Evolutionary conservation across 2,329 filamentous ascomycete species (phyloP), one percentile per base, ranked within the genome.

Genomic region (Colletotrichum phormii): DNA sequence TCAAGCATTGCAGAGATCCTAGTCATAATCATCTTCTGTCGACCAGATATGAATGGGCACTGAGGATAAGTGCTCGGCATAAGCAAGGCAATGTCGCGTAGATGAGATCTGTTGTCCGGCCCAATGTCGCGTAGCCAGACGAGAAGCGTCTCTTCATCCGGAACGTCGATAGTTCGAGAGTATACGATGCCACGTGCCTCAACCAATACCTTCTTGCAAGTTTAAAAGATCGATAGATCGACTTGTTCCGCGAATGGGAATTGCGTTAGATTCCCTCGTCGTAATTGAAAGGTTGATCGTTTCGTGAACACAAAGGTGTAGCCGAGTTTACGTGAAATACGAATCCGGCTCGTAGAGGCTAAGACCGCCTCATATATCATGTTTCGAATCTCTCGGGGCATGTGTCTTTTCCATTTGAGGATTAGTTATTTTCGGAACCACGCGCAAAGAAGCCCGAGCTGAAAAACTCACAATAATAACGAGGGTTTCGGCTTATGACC

Each of bases 311-410:
- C 15, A 42, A 7, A 5, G 5, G 13, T 18, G 15, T 13, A 18
- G 37, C 7, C 37, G 2, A 42, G 7, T 7, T 15, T 3, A 15
- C 13, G 13, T 15, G 15, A 0, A 1, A 63, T 2, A 26, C 3
- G 0, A 18, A 37, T 3, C 1, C 1, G 7, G 0, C 1, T 4
- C 5, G 12, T 1, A 5, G 1, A 11, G 33, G 9, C 3, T 26
- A 61, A 9, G 22, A 35, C 31, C 18, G 13, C 11, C 9, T 29
- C 22, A 11, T 64, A 55, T 1, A 64, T 12, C 1, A 31, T 55
- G 62, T 64, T 55, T 15, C 62, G 22, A 5, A 64, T 31, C 33
- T 64, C 49, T n/a, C n/a, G 9, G 1, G 51, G 33, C n/a, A 55
- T 15, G 4, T 24, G 29, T 9, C 49, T 42, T 18, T 65, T 54